phyloP scores from a whole-genome alignment of 2,329 filamentous ascomycete genomes.

The Magnaporthales sp. region DNA sequence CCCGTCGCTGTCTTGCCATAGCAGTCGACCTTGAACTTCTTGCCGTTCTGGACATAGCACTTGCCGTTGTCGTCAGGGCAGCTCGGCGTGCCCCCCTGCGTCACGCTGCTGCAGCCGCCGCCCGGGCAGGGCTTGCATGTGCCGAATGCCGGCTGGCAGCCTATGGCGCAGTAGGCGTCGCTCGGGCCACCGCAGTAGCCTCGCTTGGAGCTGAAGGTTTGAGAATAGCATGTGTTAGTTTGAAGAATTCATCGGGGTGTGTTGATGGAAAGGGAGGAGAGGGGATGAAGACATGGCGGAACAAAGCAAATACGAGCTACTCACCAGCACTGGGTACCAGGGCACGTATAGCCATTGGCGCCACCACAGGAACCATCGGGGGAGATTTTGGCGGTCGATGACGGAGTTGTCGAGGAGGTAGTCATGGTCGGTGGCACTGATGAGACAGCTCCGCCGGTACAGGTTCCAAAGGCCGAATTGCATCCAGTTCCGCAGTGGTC shows the following conservation, averaged over 20 bases:
- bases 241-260: not conserved
- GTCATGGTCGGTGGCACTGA: not conserved
- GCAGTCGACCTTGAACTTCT: constrained; percentile 1
- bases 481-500: not conserved
- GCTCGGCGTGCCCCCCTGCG: constrained; percentile 14
- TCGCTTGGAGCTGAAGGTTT: constrained; percentile 4
- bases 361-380: not conserved
- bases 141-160: constrained; percentile 10
- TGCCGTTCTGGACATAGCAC: not conserved
- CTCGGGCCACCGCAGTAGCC: constrained; percentile 9
- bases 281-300: not conserved
- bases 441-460: not conserved
- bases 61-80: not conserved
- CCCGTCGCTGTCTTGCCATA: not conserved
- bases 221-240: not conserved
- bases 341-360: not conserved
- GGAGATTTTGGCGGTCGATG: not conserved
- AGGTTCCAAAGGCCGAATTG: not conserved
- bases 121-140: constrained; percentile 6
- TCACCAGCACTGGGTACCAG: constrained; percentile 4
- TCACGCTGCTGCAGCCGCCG: not conserved
- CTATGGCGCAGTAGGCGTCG: constrained; percentile 10
- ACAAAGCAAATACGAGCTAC: not conserved
- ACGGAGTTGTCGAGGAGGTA: not conserved
- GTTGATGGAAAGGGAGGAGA: not conserved